Percentiles rank a stretch among this genome's conserved stretches.
Evolutionary conservation across 83 land plant species (phyloP).

Genomic region (Picea engelmannii): DNA sequence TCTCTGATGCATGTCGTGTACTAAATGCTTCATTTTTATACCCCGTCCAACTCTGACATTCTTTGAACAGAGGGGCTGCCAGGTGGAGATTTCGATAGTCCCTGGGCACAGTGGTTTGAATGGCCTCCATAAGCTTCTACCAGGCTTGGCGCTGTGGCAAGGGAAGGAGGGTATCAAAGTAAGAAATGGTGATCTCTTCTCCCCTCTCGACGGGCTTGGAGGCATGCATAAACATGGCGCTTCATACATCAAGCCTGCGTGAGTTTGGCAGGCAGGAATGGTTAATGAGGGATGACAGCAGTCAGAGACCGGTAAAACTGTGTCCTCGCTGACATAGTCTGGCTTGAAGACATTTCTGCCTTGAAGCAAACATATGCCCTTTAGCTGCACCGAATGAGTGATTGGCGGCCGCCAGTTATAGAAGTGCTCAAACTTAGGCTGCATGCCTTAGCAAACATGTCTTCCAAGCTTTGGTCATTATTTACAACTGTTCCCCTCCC

Average conservation of each 20-base stretch:
- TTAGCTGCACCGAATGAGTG: too few species aligned
- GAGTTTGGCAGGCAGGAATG: slow-evolving; percentile 15
- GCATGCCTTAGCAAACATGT: too few species aligned
- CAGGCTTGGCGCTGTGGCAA: neutral
- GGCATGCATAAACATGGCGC: neutral
- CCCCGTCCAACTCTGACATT: neutral
- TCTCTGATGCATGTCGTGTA: neutral
- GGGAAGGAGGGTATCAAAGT: slow-evolving; percentile 18
- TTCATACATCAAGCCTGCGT: slow-evolving; percentile 8
- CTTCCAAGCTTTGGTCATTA: too few species aligned
- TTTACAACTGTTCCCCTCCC: too few species aligned
- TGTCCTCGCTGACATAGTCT: too few species aligned
- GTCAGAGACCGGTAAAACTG: too few species aligned
- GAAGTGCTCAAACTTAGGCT: too few species aligned
- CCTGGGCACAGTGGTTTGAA: neutral
- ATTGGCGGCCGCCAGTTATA: too few species aligned
- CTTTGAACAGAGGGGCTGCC: neutral
- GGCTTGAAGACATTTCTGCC: too few species aligned
- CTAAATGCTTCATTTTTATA: neutral
- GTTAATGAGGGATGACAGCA: too few species aligned
- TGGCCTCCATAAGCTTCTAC: neutral
- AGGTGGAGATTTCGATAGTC: neutral
- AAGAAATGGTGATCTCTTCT: slow-evolving; percentile 22
- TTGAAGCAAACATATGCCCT: too few species aligned
- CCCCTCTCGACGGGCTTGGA: neutral